These are phyloP conservation scores for Coemansia umbellata DNA, from an alignment of 192 early-diverging fungal genomes.

Conservation along the genomic window DNA sequence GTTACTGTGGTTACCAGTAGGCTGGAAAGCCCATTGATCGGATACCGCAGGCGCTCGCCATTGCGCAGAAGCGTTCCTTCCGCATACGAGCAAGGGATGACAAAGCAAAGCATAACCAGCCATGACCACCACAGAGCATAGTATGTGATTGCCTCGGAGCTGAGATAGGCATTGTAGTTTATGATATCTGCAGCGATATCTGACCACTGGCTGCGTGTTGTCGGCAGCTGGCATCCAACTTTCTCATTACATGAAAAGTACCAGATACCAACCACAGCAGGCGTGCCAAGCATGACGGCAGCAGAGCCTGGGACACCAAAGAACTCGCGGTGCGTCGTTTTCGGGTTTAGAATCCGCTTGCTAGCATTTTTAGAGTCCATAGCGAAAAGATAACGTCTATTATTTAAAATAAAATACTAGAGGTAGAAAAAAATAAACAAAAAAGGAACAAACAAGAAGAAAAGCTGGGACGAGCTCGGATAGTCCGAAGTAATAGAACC, in stretches of 20 bases:
- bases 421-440: too few relatives aligned
- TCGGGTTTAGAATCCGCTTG: constrained; percentile 53
- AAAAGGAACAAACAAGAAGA: too few relatives aligned
- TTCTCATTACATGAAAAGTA: constrained; percentile 48
- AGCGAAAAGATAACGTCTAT: too few relatives aligned
- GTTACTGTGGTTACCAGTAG: constrained; percentile 52
- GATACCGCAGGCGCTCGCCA: constrained; percentile 73
- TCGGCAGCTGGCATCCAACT: constrained; percentile 54
- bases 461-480: too few relatives aligned
- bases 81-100: constrained; percentile 62
- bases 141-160: constrained; percentile 19
- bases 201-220: constrained; percentile 13
- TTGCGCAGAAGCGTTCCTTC: constrained; percentile 69
- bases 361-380: too few relatives aligned
- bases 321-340: constrained; percentile 79
- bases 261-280: constrained; percentile 43
- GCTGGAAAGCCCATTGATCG: constrained; percentile 74
- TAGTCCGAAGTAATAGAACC: too few relatives aligned
- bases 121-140: constrained; percentile 69
- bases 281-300: constrained; percentile 50
- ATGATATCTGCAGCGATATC: constrained; percentile 36
- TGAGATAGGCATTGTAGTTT: constrained; percentile 51
- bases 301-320: constrained; percentile 62
- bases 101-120: constrained; percentile 61
- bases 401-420: too few relatives aligned